Base-by-base conservation (phyloP, 2,329 filamentous ascomycete species). In the Xylaria hypoxylon region DNA sequence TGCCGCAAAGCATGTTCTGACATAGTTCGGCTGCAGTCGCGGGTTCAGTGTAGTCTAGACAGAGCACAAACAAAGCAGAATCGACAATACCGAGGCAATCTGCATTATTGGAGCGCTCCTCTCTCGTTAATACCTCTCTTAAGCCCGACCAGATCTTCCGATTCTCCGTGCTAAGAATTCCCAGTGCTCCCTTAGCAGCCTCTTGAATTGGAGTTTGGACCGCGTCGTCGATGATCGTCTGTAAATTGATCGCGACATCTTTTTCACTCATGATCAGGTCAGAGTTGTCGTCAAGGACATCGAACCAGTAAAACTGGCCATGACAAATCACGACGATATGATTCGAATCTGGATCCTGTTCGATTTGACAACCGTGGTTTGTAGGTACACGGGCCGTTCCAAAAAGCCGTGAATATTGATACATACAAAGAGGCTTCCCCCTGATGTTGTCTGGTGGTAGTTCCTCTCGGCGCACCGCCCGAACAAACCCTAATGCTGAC, bases 281-380 rank as follows among this genome's bases (percentile, higher is more conserved):
- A 6, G 92, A 92, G 79, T 97, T 97, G 72, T 95, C 91, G 73
- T 99, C 96, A 19, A 99, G 84, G 1, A 97, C 94, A 78, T 99
- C 96, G 74, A 99, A 99, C 95, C 95, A 98, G 80, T 99, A 99
- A 75, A 98, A 94, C 72, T 99, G 96, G 1, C 96, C 96, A 70
- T 95, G 92, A 76, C 93, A 97, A 80, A 98, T 86, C 48, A 98
- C 93, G 10, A 97, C 92, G 42, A 99, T 85, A 78, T 99, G 96
- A 80, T 94, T 97, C 3, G 95, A 93, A n/a, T 90, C 88, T 0
- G 94, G 92, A 74, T 98, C 94, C 77, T 98, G 94, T 70, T 94
- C 94, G 74, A 99, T 98, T 73, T 97, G 92, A 77, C 96, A 99
- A 5, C 96, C 96, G 76, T 96, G 90, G 33, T 97, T 93, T 0